Percentiles rank a stretch among this genome's conserved stretches.
Evolutionary conservation across 306 rosid genomes (phyloP).

Genomic region (Pterocarpus macrocarpus): DNA sequence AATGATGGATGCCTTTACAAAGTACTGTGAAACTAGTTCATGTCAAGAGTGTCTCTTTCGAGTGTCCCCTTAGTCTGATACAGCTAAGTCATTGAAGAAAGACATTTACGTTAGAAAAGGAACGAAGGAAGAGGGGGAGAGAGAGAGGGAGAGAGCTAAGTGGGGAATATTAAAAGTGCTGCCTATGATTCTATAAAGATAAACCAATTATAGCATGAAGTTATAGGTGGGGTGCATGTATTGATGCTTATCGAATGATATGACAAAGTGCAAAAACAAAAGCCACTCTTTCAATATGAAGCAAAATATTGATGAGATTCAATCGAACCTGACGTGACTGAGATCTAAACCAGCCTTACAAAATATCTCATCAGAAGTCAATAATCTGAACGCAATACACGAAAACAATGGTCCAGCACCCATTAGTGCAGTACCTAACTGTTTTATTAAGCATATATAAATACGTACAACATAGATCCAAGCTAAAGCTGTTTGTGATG

Average conservation of each 20-base stretch:
- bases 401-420: background rate
- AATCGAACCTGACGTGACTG: background rate
- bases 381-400: background rate
- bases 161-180: background rate
- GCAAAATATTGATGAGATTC: background rate
- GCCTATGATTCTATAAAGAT: constrained; percentile 10
- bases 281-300: constrained; percentile 12
- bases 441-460: background rate
- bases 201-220: constrained; percentile 5
- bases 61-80: background rate
- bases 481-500: background rate
- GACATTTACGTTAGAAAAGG: background rate
- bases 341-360: constrained; percentile 15
- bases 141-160: background rate
- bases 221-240: background rate
- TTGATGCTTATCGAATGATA: background rate
- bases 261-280: background rate
- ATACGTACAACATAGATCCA: background rate
- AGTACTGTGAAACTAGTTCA: background rate
- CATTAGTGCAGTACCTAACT: background rate
- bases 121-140: background rate
- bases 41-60: constrained; percentile 3
- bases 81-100: background rate
- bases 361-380: background rate
- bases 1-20: background rate